Base-by-base conservation (phyloP, 768 basidiomycete species). In the Galerina sulciceps region DNA sequence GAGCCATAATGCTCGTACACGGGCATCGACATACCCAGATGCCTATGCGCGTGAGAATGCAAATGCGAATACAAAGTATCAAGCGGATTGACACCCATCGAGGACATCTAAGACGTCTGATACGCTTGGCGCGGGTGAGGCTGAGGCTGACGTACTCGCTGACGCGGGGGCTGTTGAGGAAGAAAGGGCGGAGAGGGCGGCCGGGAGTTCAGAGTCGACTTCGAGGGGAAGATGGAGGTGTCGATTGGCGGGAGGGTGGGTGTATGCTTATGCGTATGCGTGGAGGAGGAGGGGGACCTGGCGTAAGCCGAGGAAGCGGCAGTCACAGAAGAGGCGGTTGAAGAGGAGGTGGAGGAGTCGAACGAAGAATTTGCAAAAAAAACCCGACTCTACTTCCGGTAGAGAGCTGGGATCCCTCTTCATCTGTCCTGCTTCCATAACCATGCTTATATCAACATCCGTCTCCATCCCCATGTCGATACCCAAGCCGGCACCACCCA, bases 331-430 rank as follows among this genome's bases (percentile, higher is more conserved):
- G 13, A 23, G 17, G 11, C 4, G 5, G 18, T 10, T 5, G 17
- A 20, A 11, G 44, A 22, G 10, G 18, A 8, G 14, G 36, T 5
- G 20, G 49, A 38, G 5, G 50, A 42, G 4, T 47, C 52, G 11
- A 65, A 65, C 2, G 61, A 60, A 37, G 63, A 65, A n/a, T 63
- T 52, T 0, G 43, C 44, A n/a, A 36, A 66, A 66, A 1, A 64
- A 41, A 11, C 45, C 55, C 1, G 58, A 22, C 18, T 66, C 62
- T 15, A 66, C 62, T 14, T 63, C 62, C 0, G 65, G 65, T 3
- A 66, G 49, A 13, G 65, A 62, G 20, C 53, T 56, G 2, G 60
- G 58, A 22, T 66, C 62, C 13, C 65, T 45, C 40, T 62, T 60
- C 13, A 62, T 38, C 4, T 31, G 26, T 43, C 47, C 46, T 14